Evolutionary conservation across 768 basidiomycete species (phyloP).

Genomic region (Boletus subparvulus): DNA sequence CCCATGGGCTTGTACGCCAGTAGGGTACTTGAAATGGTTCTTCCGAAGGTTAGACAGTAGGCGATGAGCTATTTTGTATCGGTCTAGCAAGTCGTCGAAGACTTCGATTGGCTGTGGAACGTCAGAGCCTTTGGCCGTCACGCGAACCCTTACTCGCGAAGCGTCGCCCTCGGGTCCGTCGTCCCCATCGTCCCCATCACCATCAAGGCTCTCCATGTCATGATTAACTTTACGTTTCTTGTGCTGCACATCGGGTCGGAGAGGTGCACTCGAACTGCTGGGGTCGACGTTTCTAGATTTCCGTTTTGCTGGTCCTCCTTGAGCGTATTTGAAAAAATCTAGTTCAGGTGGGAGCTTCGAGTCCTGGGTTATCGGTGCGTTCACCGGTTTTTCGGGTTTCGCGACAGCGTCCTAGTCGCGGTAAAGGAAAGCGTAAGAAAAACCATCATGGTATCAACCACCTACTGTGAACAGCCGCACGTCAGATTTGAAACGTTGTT

Average conservation of each 20-base stretch:
- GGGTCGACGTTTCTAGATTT: slow-evolving; percentile 35
- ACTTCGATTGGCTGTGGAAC: slow-evolving; percentile 58
- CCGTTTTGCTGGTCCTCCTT: slow-evolving; percentile 53
- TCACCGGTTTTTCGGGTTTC: slow-evolving; percentile 23
- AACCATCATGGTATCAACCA: neutral
- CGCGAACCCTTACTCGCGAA: slow-evolving; percentile 53
- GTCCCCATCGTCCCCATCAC: slow-evolving; percentile 24
- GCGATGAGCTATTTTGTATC: slow-evolving; percentile 57
- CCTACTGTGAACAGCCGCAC: slow-evolving; percentile 68
- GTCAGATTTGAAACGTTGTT: slow-evolving; percentile 67
- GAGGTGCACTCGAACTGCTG: slow-evolving; percentile 12
- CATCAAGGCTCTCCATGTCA: slow-evolving; percentile 21
- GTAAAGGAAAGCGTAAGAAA: slow-evolving; percentile 3
- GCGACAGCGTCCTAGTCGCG: slow-evolving; percentile 25
- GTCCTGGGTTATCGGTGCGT: slow-evolving; percentile 27
- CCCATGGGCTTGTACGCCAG: slow-evolving; percentile 78
- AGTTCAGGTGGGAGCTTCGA: slow-evolving; percentile 70
- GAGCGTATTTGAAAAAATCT: slow-evolving; percentile 90
- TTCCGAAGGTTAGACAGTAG: slow-evolving; percentile 63
- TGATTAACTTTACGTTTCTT: slow-evolving; percentile 34
- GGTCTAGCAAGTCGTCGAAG: slow-evolving; percentile 58
- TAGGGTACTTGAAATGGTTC: slow-evolving; percentile 65
- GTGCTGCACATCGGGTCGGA: slow-evolving; percentile 9
- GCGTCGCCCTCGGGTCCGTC: slow-evolving; percentile 21
- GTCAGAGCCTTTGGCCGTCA: slow-evolving; percentile 70